Conservation (phyloP, 2,329 filamentous ascomycete species). For the Fusarium scirpi region DNA sequence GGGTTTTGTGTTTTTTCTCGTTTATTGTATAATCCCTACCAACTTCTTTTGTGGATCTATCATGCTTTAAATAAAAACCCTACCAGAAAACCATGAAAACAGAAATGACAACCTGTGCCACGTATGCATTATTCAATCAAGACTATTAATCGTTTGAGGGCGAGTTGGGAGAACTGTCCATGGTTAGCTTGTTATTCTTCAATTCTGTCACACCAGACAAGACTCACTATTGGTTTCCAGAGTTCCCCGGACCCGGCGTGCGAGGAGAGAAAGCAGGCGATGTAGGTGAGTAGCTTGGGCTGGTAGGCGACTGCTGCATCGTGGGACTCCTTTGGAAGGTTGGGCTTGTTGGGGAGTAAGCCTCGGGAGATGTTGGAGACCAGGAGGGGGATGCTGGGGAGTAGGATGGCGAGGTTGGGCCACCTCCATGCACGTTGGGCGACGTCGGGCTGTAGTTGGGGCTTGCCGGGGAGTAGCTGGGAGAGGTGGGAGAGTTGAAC, state of each 20-base stretch:
- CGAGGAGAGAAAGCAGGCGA: constrained; percentile 60
- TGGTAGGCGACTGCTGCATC: constrained; percentile 71
- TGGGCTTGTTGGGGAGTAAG: constrained; percentile 73
- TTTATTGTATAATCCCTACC: constrained; percentile 27
- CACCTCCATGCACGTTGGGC: constrained; percentile 61
- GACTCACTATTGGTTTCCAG: constrained; percentile 58
- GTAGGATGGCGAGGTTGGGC: constrained; percentile 70
- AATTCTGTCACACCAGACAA: background rate
- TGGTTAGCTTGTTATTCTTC: constrained; percentile 43
- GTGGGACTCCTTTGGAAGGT: constrained; percentile 68
- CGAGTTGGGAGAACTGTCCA: constrained; percentile 58
- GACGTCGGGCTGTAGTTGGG: constrained; percentile 79
- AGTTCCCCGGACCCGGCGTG: constrained; percentile 58
- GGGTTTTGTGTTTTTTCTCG: constrained; percentile 36
- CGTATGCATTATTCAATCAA: constrained; percentile 51
- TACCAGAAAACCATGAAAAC: constrained; percentile 40
- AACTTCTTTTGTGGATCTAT: constrained; percentile 48
- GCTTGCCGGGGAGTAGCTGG: constrained; percentile 77
- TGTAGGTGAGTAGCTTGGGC: constrained; percentile 79
- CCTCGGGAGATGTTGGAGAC: constrained; percentile 78
- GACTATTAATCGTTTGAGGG: constrained; percentile 56
- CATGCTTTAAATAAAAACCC: constrained; percentile 40
- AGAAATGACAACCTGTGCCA: constrained; percentile 51
- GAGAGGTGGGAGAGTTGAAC: constrained; percentile 81
- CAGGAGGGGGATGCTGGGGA: constrained; percentile 80